Percentiles rank a stretch among this genome's conserved stretches.
These are phyloP conservation scores for Aspergillus vadensis DNA, from an alignment of 2,329 filamentous ascomycete species.

Conservation along the genomic window DNA sequence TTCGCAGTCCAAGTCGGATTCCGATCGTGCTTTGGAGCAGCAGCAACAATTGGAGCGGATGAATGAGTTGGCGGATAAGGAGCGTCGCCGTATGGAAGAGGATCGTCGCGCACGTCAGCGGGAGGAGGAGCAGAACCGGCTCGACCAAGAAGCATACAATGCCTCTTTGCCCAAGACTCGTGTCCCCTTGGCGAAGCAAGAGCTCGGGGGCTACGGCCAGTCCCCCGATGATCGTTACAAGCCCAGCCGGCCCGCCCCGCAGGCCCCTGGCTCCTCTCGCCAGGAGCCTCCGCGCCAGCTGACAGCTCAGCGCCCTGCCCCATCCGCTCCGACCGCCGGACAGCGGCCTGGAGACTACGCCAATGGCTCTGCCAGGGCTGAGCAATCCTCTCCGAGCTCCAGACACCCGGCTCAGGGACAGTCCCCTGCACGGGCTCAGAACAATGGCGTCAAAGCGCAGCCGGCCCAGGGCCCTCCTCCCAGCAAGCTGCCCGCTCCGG, in stretches of 20 bases:
- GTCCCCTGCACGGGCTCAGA: conserved; percentile 46
- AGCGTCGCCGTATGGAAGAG: conserved; percentile 55
- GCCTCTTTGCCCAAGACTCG: conserved; percentile 82
- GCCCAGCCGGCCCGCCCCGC: conserved; percentile 80
- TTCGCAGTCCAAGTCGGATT: conserved; percentile 56
- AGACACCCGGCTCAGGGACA: conserved; percentile 35
- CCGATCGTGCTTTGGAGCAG: conserved; percentile 52
- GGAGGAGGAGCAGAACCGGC: conserved; percentile 63
- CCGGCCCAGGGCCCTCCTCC: conserved; percentile 50
- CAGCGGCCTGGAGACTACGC: conserved; percentile 28
- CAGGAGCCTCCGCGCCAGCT: conserved; percentile 57
- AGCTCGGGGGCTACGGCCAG: conserved; percentile 71
- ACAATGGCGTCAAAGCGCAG: conserved; percentile 47
- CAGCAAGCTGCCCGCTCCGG: conserved; percentile 61
- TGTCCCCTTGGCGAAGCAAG: conserved; percentile 81
- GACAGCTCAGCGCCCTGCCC: conserved; percentile 77
- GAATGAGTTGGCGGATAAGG: conserved; percentile 61
- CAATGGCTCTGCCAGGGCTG: conserved; percentile 30
- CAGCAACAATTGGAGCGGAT: conserved; percentile 48
- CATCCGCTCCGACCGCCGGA: conserved; percentile 63
- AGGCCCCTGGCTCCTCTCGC: conserved; percentile 63
- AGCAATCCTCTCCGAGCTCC: conserved; percentile 34
- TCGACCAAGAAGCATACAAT: conserved; percentile 86
- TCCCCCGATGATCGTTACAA: conserved; percentile 69
- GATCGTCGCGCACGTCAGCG: conserved; percentile 51